A percentile compares a stretch with the other conserved stretches of the same genome.
Conservation (phyloP, 768 basidiomycete species). For the Tricholomella constricta region DNA sequence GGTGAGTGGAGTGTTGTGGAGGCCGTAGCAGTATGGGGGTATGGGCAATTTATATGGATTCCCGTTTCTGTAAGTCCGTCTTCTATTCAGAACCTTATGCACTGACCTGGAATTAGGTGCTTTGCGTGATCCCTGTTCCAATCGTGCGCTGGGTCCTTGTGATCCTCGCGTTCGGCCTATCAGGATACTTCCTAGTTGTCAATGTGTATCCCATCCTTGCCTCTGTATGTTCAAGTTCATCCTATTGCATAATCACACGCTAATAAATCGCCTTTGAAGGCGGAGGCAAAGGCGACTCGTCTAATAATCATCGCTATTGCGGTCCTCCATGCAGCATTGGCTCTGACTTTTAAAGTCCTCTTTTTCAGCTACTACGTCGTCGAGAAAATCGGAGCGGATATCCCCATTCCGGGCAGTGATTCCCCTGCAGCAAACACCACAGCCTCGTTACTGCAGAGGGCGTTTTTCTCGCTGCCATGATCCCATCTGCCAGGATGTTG, state of each 20-base stretch:
- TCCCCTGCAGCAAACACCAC: constrained; percentile 30
- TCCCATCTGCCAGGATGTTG: background rate
- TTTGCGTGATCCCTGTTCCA: constrained; percentile 85
- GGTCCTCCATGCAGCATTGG: constrained; percentile 74
- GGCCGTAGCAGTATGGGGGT: constrained; percentile 79
- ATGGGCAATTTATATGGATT: constrained; percentile 85
- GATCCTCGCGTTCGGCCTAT: constrained; percentile 69
- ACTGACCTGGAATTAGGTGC: constrained; percentile 45
- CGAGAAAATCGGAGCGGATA: constrained; percentile 43
- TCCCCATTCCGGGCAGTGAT: constrained; percentile 44
- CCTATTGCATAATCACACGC: background rate
- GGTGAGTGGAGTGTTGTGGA: constrained; percentile 91
- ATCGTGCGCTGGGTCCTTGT: constrained; percentile 83
- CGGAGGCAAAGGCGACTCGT: constrained; percentile 84
- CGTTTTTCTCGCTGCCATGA: constrained; percentile 11
- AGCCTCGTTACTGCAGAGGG: constrained; percentile 12
- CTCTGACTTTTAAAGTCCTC: constrained; percentile 83
- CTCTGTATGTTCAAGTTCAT: constrained; percentile 51
- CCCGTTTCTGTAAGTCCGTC: constrained; percentile 68
- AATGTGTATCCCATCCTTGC: constrained; percentile 92
- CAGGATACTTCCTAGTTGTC: constrained; percentile 82
- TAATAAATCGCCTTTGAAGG: constrained; percentile 41
- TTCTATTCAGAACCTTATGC: background rate
- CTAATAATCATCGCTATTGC: constrained; percentile 79
- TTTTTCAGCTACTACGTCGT: constrained; percentile 59